Percentiles rank a stretch among this genome's conserved stretches.
These are phyloP conservation scores for Acaromyces ingoldii DNA, from an alignment of 1,284 basidiomycete species.

Conservation along the genomic window DNA sequence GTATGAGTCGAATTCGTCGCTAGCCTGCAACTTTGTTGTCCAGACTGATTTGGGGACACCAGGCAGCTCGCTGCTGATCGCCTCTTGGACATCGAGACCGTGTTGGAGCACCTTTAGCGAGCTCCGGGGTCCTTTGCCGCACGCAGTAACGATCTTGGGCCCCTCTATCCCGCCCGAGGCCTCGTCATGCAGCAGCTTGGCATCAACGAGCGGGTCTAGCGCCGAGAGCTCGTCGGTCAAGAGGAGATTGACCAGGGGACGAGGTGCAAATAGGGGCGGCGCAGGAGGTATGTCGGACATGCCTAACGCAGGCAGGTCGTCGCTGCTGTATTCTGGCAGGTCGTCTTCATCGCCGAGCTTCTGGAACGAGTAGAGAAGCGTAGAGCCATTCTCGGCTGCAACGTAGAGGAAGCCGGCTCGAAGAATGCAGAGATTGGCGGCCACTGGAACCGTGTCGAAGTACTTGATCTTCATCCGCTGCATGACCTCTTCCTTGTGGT, in stretches of 20 bases:
- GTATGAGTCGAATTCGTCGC: conserved; percentile 46
- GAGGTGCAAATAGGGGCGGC: conserved; percentile 41
- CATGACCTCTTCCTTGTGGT: conserved; percentile 49
- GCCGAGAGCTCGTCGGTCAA: conserved; percentile 41
- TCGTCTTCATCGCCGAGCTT: conserved; percentile 51
- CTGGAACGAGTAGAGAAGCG: conserved; percentile 48
- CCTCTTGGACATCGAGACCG: conserved; percentile 47
- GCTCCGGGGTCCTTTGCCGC: conserved; percentile 44
- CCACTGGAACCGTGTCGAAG: conserved; percentile 50
- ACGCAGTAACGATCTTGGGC: conserved; percentile 48
- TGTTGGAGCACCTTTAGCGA: conserved; percentile 48
- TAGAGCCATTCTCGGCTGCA: conserved; percentile 40
- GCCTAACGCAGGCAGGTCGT: conserved; percentile 32
- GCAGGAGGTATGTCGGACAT: conserved; percentile 18
- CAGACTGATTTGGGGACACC: conserved; percentile 48
- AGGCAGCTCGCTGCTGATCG: conserved; percentile 48
- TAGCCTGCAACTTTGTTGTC: conserved; percentile 41
- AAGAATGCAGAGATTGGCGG: conserved; percentile 38
- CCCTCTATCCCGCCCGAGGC: conserved; percentile 37
- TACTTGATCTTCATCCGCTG: conserved; percentile 47
- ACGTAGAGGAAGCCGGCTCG: conserved; percentile 50
- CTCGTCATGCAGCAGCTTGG: conserved; percentile 38
- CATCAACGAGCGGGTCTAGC: conserved; percentile 47
- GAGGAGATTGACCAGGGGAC: conserved; percentile 43
- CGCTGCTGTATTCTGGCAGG: conserved; percentile 37